Base-by-base conservation (phyloP, 2,329 filamentous ascomycete species). In the Rasamsonia emersonii region DNA sequence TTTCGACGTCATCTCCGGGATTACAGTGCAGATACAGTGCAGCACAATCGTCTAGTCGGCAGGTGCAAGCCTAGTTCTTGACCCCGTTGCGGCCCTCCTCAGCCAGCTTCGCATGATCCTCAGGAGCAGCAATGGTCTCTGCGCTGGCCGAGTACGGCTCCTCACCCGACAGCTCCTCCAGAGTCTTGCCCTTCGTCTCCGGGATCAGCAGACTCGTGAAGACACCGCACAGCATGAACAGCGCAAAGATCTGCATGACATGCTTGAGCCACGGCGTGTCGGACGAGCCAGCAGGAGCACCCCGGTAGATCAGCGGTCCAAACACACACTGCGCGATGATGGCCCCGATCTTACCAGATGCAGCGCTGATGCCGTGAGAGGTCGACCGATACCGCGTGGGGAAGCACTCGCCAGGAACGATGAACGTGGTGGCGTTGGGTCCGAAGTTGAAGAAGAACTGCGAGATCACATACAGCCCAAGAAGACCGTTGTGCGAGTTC, bases 171-270 rank as follows among this genome's bases (percentile, higher is more conserved):
- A 86, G 61, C 41, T 79, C 72, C 51, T 86, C 84, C 24, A 91
- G 64, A 0, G 82, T 85, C 53, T 76, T 68, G 1, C 79, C 71
- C 62, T 81, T 86, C 0, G 79, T 86, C 60, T 86, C 83, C 0
- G 82, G 82, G 14, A 88, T 77, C n/a, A 89, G 60, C 3, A 86
- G 62, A 1, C 78, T 77, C 3, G 75, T 75, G 28, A 84, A 58
- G 28, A 74, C 71, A 20, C 84, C 84, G 31, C 72, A 70, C 4
- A 88, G 66, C 83, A 86, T 88, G 65, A 89, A 86, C 7, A 85
- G 65, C 0, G 81, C 80, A 55, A 84, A 86, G 21, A 86, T 80
- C 53, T 85, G 70, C 64, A 89, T 77, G 21, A 88, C 71, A 35
- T 80, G 76, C 53, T 82, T 71, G 33, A 88, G 68, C 71, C 79